Evolutionary conservation across 2,329 filamentous ascomycete genomes (phyloP), one percentile per base, ranked within the genome.

Genomic region (Pseudogymnoascus destructans): DNA sequence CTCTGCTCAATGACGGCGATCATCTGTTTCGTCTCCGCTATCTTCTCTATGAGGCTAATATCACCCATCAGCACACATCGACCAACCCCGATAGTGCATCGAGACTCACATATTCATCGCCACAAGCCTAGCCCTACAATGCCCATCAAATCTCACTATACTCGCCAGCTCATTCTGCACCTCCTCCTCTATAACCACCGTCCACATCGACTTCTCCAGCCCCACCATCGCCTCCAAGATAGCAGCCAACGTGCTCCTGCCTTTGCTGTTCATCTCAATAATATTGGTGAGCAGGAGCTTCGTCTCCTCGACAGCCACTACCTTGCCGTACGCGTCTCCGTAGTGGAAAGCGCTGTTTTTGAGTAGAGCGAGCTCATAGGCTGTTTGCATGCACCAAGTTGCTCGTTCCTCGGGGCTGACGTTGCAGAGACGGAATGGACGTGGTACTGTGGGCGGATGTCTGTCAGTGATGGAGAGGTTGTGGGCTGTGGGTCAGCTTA

Each of bases 211-310:
- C 9, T 30, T 30, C 15, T 52, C 46, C 25, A 32, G 25, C 2
- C 46, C 46, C 46, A 52, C 46, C 46, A 52, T 13, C n/a, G 46
- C 46, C 25, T 52, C 25, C 46, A 52, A 32, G 9, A 52, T 32
- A 52, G 21, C 25, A 2, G 46, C 46, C 3, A 52, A 15, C 25
- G 25, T 52, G 15, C 25, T 52, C 15, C 46, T 30, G 1, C 46
- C 46, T 13, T 52, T 52, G 2, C 6, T 52, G 3, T 52, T 52
- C 46, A 52, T 52, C 15, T 52, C 46, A 5, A 52, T 52, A 15
- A 52, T 52, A 3, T 52, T 52, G 5, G 46, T 32, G 46, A 52
- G 46, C 13, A 52, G 25, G 15, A 52, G 46, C 9, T 52, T 52
- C 5, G 46, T 52, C 55, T 57, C 32, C 36, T 57, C 55, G 30